These are phyloP conservation scores for Dictyostelium gargantuum DNA, from an alignment of 208 protist genomes.

Conservation along the genomic window DNA sequence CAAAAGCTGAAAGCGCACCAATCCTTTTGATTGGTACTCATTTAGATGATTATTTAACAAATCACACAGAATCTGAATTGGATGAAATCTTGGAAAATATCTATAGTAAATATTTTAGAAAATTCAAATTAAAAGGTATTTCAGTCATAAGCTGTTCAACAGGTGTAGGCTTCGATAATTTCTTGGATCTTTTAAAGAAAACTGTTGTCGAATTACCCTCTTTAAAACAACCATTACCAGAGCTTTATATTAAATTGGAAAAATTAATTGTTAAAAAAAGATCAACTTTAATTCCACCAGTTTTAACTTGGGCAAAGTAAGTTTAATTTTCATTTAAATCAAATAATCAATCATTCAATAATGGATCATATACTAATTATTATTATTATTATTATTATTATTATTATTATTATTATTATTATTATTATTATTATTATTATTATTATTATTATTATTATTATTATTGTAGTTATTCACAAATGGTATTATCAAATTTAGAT, in stretches of 20 bases:
- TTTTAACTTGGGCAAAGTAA: conserved; percentile 47
- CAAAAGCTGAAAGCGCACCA: conserved; percentile 63
- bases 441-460: neutral
- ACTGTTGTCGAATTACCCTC: neutral
- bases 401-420: too few relatives aligned
- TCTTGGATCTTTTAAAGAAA: conserved; percentile 17
- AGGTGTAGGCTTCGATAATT: conserved; percentile 12
- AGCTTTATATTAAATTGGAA: conserved; percentile 32
- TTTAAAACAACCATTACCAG: conserved; percentile 51
- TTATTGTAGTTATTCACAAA: conserved; percentile 40
- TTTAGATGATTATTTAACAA: conserved; percentile 58
- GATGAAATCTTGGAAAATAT: conserved; percentile 33
- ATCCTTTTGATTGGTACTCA: conserved; percentile 74
- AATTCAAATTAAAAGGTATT: conserved; percentile 48
- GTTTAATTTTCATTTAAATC: neutral
- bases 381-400: too few relatives aligned
- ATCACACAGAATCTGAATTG: conserved; percentile 7
- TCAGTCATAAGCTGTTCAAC: conserved; percentile 24
- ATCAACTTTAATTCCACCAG: neutral
- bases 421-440: neutral
- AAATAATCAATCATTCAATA: neutral
- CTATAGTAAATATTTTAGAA: conserved; percentile 51
- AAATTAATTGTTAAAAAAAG: conserved; percentile 57
- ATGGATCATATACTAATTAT: too few relatives aligned
- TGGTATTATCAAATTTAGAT: conserved; percentile 50